phyloP scores from a whole-genome alignment of 345 rosid species.

The Eucalyptus coolabah region DNA sequence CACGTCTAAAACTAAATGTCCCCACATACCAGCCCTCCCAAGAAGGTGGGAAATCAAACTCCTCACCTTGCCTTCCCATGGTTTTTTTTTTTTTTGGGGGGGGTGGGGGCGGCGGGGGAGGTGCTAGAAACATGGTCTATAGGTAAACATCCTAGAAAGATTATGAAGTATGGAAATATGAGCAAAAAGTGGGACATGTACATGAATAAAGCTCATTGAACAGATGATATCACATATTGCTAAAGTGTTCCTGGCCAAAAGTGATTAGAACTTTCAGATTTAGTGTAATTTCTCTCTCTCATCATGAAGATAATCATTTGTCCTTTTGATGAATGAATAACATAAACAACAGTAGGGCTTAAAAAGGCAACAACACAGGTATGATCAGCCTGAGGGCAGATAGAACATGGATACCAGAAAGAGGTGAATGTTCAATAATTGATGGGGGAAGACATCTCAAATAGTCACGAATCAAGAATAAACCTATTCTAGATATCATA shows the following conservation, averaged over 20 bases:
- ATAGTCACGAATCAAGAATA: neutral
- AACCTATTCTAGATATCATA: neutral
- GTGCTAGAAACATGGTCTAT: neutral
- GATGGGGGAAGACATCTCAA: neutral
- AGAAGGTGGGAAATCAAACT: no score
- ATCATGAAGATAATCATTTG: neutral
- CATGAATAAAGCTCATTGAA: neutral
- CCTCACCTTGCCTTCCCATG: no score
- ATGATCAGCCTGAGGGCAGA: neutral
- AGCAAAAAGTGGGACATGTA: neutral
- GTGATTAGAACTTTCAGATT: neutral
- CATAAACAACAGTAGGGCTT: neutral
- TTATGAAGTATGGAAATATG: neutral
- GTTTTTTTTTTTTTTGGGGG: no score
- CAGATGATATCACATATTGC: neutral
- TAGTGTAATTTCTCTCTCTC: neutral
- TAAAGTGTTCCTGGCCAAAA: neutral
- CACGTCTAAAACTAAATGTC: no score
- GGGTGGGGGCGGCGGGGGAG: rapidly evolving
- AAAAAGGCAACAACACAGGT: neutral
- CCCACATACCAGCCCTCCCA: no score
- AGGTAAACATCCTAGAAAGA: neutral
- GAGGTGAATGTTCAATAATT: neutral
- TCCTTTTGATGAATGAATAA: neutral
- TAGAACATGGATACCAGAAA: neutral